Conservation (phyloP, 306 rosid genomes). For the Fragaria ananassa region DNA sequence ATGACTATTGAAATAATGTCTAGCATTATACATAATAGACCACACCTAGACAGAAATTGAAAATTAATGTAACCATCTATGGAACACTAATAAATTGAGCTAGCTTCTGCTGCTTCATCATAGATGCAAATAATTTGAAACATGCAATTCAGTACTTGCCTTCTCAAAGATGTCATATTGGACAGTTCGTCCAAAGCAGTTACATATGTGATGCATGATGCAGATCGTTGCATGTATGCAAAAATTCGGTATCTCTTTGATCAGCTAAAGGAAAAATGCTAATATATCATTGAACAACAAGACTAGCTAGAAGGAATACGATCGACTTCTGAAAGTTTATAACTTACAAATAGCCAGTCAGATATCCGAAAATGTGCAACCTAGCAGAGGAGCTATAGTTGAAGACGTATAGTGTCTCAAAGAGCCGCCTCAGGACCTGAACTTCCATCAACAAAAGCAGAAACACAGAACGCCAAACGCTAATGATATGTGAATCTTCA, state of each 20-base stretch:
- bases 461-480: slow-evolving; percentile 65
- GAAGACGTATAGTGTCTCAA: slow-evolving; percentile 65
- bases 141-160: background rate
- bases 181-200: background rate
- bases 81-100: background rate
- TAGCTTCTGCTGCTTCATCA: background rate
- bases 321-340: background rate
- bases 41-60: background rate
- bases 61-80: background rate
- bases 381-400: slow-evolving; percentile 69
- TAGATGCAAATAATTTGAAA: background rate
- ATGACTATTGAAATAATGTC: background rate
- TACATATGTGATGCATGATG: background rate
- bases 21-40: too few relatives aligned
- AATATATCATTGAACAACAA: background rate
- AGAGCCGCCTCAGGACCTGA: slow-evolving; percentile 69
- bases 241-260: background rate
- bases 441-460: slow-evolving; percentile 72
- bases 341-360: slow-evolving; percentile 76
- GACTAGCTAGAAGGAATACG: slow-evolving; percentile 3
- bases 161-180: background rate
- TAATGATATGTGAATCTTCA: slow-evolving; percentile 47
- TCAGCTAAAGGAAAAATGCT: background rate
- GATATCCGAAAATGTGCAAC: slow-evolving; percentile 77
- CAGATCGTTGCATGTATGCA: background rate